Percentiles rank a stretch among this genome's conserved stretches.
Evolutionary conservation across 2,329 filamentous ascomycete species (phyloP).

Genomic region (Alternaria hordeiaustralica): DNA sequence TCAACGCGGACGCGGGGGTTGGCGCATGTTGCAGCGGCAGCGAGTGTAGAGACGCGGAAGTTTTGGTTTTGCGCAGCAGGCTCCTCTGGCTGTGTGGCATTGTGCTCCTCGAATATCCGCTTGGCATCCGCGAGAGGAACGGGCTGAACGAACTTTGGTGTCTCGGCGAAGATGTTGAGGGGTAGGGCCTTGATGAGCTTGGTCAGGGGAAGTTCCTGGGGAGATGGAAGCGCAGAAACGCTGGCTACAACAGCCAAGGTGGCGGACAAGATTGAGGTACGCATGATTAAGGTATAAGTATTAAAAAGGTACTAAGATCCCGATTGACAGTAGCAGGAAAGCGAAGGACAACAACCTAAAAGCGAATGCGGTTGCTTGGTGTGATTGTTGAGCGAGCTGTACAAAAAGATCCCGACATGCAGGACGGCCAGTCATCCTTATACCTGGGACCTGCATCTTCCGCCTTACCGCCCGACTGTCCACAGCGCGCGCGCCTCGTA

Average conservation of each 20-base stretch:
- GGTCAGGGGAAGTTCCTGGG: slow-evolving; percentile 9
- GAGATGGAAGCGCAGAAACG: slow-evolving; percentile 18
- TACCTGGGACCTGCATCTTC: slow-evolving; percentile 13
- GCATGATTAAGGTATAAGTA: slow-evolving; percentile 26
- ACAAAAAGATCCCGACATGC: not conserved
- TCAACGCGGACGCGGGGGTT: slow-evolving; percentile 40
- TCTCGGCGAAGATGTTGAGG: slow-evolving; percentile 7
- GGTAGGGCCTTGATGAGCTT: slow-evolving; percentile 16
- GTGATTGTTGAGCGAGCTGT: slow-evolving; percentile 6
- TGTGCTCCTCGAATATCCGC: slow-evolving; percentile 1
- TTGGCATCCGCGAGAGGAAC: slow-evolving; percentile 18
- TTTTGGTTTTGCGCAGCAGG: not conserved
- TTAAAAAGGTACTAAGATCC: slow-evolving; percentile 2
- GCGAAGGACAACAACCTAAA: slow-evolving; percentile 12
- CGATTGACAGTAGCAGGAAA: slow-evolving; percentile 5
- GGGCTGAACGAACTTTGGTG: slow-evolving; percentile 9
- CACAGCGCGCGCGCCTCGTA: slow-evolving; percentile 1
- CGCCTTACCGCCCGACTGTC: not conserved
- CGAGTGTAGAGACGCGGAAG: not conserved
- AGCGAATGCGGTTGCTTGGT: slow-evolving; percentile 7
- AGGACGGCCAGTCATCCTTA: slow-evolving; percentile 15
- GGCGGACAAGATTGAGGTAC: slow-evolving; percentile 20
- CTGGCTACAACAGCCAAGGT: slow-evolving; percentile 18
- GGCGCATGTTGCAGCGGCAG: slow-evolving; percentile 26
- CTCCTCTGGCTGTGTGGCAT: not conserved